phyloP scores from a whole-genome alignment of 495 filamentous ascomycete genomes.

The Penicillium soppii region DNA sequence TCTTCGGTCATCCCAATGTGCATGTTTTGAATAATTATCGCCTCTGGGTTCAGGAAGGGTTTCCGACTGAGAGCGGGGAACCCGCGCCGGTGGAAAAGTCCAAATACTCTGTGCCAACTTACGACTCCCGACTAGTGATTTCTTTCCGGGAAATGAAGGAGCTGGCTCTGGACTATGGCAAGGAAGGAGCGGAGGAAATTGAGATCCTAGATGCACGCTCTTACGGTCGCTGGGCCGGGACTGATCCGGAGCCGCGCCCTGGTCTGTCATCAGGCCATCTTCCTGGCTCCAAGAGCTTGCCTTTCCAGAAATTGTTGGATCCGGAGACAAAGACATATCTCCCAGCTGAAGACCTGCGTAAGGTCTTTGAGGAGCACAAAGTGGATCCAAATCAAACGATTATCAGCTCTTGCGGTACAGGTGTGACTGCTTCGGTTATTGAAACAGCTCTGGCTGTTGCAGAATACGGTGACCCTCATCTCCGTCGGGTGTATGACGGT shows the following conservation, averaged over 20 bases:
- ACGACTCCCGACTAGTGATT: constrained; percentile 57
- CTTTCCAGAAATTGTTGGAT: constrained; percentile 77
- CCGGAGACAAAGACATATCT: constrained; percentile 77
- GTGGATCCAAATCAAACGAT: constrained; percentile 81
- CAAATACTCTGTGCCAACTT: constrained; percentile 55
- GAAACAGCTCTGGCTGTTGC: constrained; percentile 84
- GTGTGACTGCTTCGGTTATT: constrained; percentile 90
- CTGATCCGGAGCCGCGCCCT: constrained; percentile 80
- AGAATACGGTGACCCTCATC: constrained; percentile 64
- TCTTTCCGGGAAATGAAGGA: constrained; percentile 78
- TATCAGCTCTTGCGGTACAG: constrained; percentile 88
- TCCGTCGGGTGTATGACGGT: constrained; percentile 85
- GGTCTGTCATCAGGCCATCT: constrained; percentile 91
- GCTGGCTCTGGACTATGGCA: constrained; percentile 69
- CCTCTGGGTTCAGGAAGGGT: constrained; percentile 78
- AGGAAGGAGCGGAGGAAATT: constrained; percentile 75
- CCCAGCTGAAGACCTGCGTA: constrained; percentile 65
- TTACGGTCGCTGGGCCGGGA: constrained; percentile 75
- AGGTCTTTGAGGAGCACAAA: constrained; percentile 74
- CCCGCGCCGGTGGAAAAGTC: constrained; percentile 55
- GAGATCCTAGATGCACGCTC: constrained; percentile 91
- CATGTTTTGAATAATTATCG: constrained; percentile 94
- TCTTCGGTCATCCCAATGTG: constrained; percentile 88
- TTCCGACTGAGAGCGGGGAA: constrained; percentile 77
- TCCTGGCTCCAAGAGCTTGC: constrained; percentile 80